These are phyloP conservation scores for Lotus japonicus DNA, from an alignment of 306 rosid genomes.

Conservation along the genomic window DNA sequence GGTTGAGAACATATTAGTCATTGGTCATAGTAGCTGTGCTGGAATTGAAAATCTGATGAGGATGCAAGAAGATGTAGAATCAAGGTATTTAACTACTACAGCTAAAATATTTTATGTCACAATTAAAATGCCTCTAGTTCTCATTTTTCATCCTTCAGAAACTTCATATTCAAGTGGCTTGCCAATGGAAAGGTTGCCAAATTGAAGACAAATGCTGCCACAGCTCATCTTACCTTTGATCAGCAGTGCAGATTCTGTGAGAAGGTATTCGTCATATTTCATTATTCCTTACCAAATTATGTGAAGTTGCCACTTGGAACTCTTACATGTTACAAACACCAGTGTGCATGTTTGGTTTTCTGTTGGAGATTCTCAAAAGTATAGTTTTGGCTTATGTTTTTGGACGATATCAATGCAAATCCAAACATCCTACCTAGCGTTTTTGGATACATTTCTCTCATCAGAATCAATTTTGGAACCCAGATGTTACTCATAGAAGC, in stretches of 20 bases:
- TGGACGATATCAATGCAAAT: too few species aligned
- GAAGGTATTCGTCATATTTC: slow-evolving; percentile 45
- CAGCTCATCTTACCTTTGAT: slow-evolving; percentile 57
- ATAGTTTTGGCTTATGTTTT: too few species aligned
- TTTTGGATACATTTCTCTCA: too few species aligned
- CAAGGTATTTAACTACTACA: slow-evolving; percentile 39
- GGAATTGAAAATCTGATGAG: slow-evolving; percentile 80
- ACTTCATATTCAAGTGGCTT: slow-evolving; percentile 68
- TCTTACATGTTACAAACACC: too few species aligned
- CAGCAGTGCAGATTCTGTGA: slow-evolving; percentile 84
- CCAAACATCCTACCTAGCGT: too few species aligned
- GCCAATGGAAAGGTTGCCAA: slow-evolving; percentile 62
- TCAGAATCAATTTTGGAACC: too few species aligned
- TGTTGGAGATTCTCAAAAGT: too few species aligned
- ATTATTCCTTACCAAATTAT: neutral
- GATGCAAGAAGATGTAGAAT: slow-evolving; percentile 50
- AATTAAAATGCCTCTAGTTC: neutral
- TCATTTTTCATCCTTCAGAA: slow-evolving; percentile 25
- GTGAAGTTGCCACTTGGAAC: neutral
- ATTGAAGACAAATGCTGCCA: slow-evolving; percentile 49
- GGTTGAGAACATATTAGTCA: slow-evolving; percentile 79
- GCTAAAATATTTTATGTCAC: neutral
- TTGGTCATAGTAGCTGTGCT: slow-evolving; percentile 91
- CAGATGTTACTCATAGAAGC: too few species aligned
- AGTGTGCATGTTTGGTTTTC: too few species aligned